phyloP scores from a whole-genome alignment of 352 stramenopile genomes.

The Pythium sukuiense region DNA sequence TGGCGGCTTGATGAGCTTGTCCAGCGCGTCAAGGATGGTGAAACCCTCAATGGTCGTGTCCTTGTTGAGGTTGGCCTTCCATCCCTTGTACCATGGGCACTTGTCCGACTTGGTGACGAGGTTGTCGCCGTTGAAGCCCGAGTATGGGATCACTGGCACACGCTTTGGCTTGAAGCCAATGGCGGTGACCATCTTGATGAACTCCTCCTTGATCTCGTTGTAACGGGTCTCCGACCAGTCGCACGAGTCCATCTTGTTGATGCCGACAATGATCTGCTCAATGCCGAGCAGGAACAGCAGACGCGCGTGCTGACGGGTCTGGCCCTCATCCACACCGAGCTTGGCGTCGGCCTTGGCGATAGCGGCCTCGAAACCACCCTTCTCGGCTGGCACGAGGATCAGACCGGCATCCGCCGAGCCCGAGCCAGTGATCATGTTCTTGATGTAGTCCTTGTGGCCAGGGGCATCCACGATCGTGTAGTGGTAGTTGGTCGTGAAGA shows the following conservation, averaged over 20 bases:
- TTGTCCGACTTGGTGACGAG: slow-evolving; percentile 70
- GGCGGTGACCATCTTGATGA: slow-evolving; percentile 73
- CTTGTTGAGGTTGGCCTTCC: slow-evolving; percentile 59
- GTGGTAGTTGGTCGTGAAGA: slow-evolving; percentile 95
- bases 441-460: slow-evolving; percentile 98
- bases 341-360: slow-evolving; percentile 85
- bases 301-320: slow-evolving; percentile 96
- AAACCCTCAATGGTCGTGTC: slow-evolving; percentile 33
- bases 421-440: slow-evolving; percentile 99
- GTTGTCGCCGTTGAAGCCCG: slow-evolving; percentile 83
- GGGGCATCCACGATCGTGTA: slow-evolving; percentile 99
- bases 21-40: slow-evolving; percentile 67
- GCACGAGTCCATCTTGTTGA: slow-evolving; percentile 88
- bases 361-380: slow-evolving; percentile 94
- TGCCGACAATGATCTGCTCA: slow-evolving; percentile 77
- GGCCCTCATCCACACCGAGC: slow-evolving; percentile 75
- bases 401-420: slow-evolving; percentile 97
- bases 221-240: slow-evolving; percentile 66
- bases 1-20: slow-evolving; percentile 38
- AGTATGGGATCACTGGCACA: slow-evolving; percentile 66
- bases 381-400: slow-evolving; percentile 83
- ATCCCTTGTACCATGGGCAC: slow-evolving; percentile 75
- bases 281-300: slow-evolving; percentile 55
- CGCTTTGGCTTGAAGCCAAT: slow-evolving; percentile 81
- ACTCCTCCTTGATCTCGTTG: slow-evolving; percentile 84